phyloP scores from a whole-genome alignment of 164 flowering plant species.

The Kalanchoe fedtschenkoi region DNA sequence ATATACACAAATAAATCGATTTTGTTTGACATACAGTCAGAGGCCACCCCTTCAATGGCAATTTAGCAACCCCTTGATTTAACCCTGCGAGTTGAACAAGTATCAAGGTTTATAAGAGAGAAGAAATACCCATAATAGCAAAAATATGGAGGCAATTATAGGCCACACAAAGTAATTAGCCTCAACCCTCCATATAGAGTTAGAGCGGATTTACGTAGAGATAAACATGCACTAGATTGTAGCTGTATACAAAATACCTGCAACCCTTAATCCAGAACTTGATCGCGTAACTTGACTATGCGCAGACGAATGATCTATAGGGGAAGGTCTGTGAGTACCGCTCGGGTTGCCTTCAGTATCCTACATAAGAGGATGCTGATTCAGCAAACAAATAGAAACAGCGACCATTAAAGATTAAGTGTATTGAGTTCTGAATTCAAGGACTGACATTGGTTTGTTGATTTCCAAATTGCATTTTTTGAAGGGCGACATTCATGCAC shows the following conservation, averaged over 20 bases:
- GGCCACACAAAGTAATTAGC: not conserved
- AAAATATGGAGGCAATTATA: not conserved
- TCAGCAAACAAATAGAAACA: not conserved
- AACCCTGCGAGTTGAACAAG: not conserved
- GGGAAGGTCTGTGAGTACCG: conserved; percentile 50
- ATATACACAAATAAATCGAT: not conserved
- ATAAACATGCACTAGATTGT: not conserved
- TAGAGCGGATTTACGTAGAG: not conserved
- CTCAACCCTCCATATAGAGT: not conserved
- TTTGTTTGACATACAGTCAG: not conserved
- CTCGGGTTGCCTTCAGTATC: conserved; percentile 66
- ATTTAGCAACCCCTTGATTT: not conserved
- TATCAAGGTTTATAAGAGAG: not conserved
- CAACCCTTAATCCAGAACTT: conserved; percentile 59
- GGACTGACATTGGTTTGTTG: conserved; percentile 46
- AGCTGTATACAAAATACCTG: conserved; percentile 31
- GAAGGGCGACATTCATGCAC: conserved; percentile 60
- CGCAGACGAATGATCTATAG: conserved; percentile 75
- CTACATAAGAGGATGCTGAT: conserved; percentile 22
- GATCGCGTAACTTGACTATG: conserved; percentile 80
- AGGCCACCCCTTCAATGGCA: conserved; percentile 6
- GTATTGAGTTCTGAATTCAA: not conserved
- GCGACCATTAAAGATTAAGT: not conserved
- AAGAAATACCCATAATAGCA: not conserved
- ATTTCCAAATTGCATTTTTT: conserved; percentile 69